phyloP scores from a whole-genome alignment of 371 early-diverging fungal genomes.

The Sporodiniella umbellata region DNA sequence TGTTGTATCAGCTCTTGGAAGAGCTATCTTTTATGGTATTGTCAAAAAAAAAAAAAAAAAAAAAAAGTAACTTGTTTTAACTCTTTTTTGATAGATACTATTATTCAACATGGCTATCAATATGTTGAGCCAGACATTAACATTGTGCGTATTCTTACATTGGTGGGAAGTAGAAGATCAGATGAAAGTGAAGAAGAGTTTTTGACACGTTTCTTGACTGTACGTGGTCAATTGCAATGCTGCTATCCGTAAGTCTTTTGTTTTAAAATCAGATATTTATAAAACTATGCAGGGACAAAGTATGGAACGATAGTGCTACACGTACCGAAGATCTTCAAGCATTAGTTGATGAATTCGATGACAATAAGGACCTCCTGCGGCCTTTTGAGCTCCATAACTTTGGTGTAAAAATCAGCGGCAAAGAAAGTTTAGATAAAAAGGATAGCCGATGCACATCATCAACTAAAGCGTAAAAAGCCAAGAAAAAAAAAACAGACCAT shows the following conservation, averaged over 20 bases:
- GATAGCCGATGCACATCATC: no score
- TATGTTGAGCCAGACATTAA: slow-evolving; percentile 38
- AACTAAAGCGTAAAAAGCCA: no score
- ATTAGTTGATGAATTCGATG: slow-evolving; percentile 23
- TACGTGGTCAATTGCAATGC: slow-evolving; percentile 32
- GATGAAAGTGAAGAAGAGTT: slow-evolving; percentile 25
- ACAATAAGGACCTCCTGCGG: slow-evolving; percentile 12
- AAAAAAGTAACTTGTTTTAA: not conserved
- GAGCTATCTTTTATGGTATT: slow-evolving; percentile 43
- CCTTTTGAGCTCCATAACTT: slow-evolving; percentile 10
- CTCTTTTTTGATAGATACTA: slow-evolving; percentile 37
- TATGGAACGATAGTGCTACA: slow-evolving; percentile 38
- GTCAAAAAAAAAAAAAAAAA: not conserved
- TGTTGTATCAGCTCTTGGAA: slow-evolving; percentile 27
- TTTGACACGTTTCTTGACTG: slow-evolving; percentile 31
- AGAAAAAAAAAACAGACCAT: no score
- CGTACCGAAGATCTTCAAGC: slow-evolving; percentile 25
- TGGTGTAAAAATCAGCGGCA: slow-evolving; percentile 17
- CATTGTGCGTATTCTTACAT: slow-evolving; percentile 24
- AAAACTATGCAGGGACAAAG: slow-evolving; percentile 29
- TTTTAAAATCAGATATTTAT: not conserved
- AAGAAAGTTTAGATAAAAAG: slow-evolving; percentile 9
- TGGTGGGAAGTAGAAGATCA: slow-evolving; percentile 24
- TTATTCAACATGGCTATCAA: slow-evolving; percentile 44
- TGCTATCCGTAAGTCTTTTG: slow-evolving; percentile 36